phyloP scores from a whole-genome alignment of 1,139 yeast species.

The Spencermartinsiella ligniputridi region DNA sequence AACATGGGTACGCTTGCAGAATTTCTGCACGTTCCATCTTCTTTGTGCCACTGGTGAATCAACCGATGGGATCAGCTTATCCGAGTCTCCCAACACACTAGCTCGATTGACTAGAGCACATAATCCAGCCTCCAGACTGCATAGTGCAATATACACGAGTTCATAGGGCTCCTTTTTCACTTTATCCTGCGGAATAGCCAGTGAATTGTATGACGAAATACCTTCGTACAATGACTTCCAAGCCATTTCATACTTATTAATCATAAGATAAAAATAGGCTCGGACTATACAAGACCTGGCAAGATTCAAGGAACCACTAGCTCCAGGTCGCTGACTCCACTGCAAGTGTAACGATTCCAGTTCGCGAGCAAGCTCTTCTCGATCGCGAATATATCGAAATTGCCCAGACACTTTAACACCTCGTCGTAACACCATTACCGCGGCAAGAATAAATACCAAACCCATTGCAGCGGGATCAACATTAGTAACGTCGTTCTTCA shows the following conservation, averaged over 20 bases:
- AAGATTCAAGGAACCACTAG: neutral
- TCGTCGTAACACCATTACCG: neutral
- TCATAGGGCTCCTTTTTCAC: neutral
- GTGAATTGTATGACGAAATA: neutral
- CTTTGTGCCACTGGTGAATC: neutral
- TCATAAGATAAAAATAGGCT: neutral
- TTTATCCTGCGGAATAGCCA: neutral
- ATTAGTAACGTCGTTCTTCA: neutral
- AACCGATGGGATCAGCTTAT: neutral
- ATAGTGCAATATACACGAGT: neutral
- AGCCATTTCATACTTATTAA: neutral
- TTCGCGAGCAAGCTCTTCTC: neutral
- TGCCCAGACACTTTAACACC: neutral
- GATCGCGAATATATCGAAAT: neutral
- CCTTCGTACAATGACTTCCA: conserved; percentile 3
- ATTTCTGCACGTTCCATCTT: neutral
- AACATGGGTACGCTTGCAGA: neutral
- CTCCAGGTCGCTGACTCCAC: neutral
- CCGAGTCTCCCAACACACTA: neutral
- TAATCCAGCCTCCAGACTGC: conserved; percentile 1
- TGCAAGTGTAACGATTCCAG: neutral
- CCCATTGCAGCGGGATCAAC: neutral
- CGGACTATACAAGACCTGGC: neutral
- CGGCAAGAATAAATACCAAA: neutral
- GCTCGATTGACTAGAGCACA: neutral